Conservation (phyloP, 106 monocot genomes). For the Allium sativum region DNA sequence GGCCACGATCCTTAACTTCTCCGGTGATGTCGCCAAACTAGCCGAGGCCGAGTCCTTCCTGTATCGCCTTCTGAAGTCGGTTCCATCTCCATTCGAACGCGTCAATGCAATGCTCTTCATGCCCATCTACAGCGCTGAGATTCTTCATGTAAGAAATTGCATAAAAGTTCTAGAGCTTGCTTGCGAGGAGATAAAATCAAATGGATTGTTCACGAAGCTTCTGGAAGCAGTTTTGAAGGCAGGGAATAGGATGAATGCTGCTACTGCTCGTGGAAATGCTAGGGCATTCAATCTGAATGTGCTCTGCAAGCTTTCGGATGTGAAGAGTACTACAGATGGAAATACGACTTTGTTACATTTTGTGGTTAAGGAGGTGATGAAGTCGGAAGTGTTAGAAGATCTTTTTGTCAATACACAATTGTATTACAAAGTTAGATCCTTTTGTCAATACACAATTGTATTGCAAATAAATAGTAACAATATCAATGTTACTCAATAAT, state of each 20-base stretch:
- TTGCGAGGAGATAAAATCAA: constrained; percentile 56
- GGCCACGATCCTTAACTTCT: constrained; percentile 25
- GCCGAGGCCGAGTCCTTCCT: constrained; percentile 83
- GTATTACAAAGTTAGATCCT: too few species aligned
- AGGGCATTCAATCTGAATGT: constrained; percentile 82
- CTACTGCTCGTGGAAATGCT: constrained; percentile 82
- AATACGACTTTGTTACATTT: constrained; percentile 83
- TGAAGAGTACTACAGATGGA: constrained; percentile 77
- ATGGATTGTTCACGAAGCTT: constrained; percentile 65
- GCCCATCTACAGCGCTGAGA: constrained; percentile 48
- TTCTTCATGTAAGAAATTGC: constrained; percentile 28
- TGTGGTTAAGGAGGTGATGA: constrained; percentile 60
- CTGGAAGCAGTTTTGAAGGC: constrained; percentile 84
- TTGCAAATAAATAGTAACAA: too few species aligned
- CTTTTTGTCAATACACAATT: too few species aligned
- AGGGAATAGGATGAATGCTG: constrained; percentile 87
- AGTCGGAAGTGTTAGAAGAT: too few species aligned
- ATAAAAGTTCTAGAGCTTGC: constrained; percentile 51
- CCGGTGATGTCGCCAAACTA: constrained; percentile 46
- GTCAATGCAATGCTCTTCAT: constrained; percentile 68
- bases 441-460: too few species aligned
- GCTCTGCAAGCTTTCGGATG: constrained; percentile 75
- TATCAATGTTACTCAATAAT: too few species aligned
- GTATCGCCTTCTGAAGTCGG: constrained; percentile 43
- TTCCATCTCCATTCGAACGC: constrained; percentile 50